Conservation (phyloP, 495 filamentous ascomycete genomes). For the Penicillium cinerascens region DNA sequence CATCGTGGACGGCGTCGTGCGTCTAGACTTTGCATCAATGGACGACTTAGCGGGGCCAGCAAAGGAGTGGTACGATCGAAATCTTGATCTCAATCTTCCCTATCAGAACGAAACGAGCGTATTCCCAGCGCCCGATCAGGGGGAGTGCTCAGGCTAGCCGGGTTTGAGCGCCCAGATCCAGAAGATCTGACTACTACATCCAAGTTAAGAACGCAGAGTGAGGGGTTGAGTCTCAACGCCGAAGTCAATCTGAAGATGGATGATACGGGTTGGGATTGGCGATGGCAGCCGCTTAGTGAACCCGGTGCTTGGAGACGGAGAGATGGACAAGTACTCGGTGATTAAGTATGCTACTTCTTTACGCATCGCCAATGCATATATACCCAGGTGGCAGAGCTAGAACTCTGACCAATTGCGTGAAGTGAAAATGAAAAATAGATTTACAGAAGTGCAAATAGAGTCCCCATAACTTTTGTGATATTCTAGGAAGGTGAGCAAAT, state of each 20-base stretch:
- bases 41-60: constrained; percentile 36
- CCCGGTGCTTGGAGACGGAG: constrained; percentile 36
- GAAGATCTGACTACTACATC: constrained; percentile 31
- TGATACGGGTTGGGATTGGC: constrained; percentile 37
- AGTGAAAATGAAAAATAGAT: neutral
- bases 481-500: constrained; percentile 14
- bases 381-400: too few relatives aligned
- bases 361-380: neutral
- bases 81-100: constrained; percentile 21
- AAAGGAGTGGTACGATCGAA: constrained; percentile 33
- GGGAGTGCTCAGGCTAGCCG: constrained; percentile 31
- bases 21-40: constrained; percentile 51
- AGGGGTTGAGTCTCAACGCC: constrained; percentile 17
- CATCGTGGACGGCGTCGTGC: constrained; percentile 48
- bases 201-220: constrained; percentile 36
- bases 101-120: neutral
- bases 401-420: too few relatives aligned
- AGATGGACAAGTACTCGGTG: neutral
- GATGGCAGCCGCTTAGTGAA: constrained; percentile 32
- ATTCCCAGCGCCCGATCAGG: neutral
- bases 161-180: constrained; percentile 40
- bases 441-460: neutral
- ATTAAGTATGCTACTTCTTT: neutral
- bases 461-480: constrained; percentile 18
- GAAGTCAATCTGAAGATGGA: constrained; percentile 14